Base-by-base conservation (phyloP, 257 asterid genomes). In the Nicotiana undulata region DNA sequence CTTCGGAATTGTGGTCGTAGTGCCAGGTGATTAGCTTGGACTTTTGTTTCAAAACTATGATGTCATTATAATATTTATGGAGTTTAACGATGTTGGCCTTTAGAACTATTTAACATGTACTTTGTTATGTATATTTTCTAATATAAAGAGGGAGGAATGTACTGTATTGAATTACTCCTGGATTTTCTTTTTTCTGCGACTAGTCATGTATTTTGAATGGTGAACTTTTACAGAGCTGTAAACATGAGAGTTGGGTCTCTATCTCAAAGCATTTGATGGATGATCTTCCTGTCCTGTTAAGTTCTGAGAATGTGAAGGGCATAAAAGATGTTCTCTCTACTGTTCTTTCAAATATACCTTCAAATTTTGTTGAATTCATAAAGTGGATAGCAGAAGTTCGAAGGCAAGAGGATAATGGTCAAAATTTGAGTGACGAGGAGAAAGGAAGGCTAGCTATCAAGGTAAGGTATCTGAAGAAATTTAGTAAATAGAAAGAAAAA, bases 301-400 rank as follows among this genome's bases (percentile, higher is more conserved):
- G 90, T 82, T 91, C 93, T 37, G 88, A 88, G 40, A 74, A 80
- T 68, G 65, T 87, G 72, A 90, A 89, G 90, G 93, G 89, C 84
- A 84, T 89, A 65, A 85, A 88, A 83, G 85, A 88, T 84, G 97
- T 90, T 32, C 91, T 96, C 63, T 81, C 87, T 40, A 81, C 87
- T 7, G 88, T 96, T 78, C 84, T 94, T 86, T 86, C 81, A 32
- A 92, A 93, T 77, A 89, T 94, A 77, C 99, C 99, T 8, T 86
- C 92, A 75, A 91, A 94, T 79, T 96, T 94, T 80, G 80, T 87
- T 3, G 97, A 94, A 85, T 92, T 96, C 86, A 92, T 94, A 53
- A 94, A 91, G 88, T 92, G 98, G 99, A 91, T 91, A 63, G 98
- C 94, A 4, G 99, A 96, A 90, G 86, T 90, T 82, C 97, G 97